Percentiles rank a stretch among this genome's conserved stretches.
These are phyloP conservation scores for Fusarium decemcellulare DNA, from an alignment of 2,329 filamentous ascomycete species.

Conservation along the genomic window DNA sequence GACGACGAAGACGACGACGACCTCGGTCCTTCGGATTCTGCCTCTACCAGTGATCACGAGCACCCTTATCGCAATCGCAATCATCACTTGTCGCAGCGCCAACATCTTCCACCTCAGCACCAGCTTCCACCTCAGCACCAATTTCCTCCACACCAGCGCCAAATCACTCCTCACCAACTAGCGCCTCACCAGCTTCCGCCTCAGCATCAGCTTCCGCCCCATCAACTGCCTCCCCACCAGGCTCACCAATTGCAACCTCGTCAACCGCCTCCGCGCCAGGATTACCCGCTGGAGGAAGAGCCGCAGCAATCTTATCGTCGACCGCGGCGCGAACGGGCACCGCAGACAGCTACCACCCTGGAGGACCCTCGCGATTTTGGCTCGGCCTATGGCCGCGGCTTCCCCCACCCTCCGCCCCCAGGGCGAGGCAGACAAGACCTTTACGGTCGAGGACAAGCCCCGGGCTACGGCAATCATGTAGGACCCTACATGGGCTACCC, in stretches of 20 bases:
- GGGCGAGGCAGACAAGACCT: constrained; percentile 35
- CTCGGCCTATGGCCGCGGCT: constrained; percentile 57
- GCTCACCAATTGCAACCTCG: constrained; percentile 53
- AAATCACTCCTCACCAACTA: constrained; percentile 53
- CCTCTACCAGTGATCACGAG: constrained; percentile 56
- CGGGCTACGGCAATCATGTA: constrained; percentile 63
- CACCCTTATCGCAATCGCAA: constrained; percentile 42
- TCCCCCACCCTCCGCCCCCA: constrained; percentile 37
- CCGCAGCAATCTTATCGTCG: constrained; percentile 37
- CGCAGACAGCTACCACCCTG: constrained; percentile 68
- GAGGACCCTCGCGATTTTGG: constrained; percentile 76
- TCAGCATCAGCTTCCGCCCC: constrained; percentile 48
- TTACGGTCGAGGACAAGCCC: constrained; percentile 49
- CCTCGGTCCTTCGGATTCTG: constrained; percentile 71
- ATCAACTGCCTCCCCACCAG: constrained; percentile 51
- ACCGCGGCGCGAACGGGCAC: constrained; percentile 40
- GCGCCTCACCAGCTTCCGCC: constrained; percentile 49
- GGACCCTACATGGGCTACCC: constrained; percentile 59
- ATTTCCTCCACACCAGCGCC: constrained; percentile 52
- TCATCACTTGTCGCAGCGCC: constrained; percentile 52
- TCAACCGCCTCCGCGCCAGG: constrained; percentile 54
- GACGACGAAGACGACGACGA: too few species aligned
- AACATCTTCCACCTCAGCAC: constrained; percentile 49
- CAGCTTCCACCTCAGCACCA: constrained; percentile 50
- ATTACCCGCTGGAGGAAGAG: constrained; percentile 44